Evolutionary conservation across 345 rosid species (phyloP).

Genomic region (Carallia brachiata): DNA sequence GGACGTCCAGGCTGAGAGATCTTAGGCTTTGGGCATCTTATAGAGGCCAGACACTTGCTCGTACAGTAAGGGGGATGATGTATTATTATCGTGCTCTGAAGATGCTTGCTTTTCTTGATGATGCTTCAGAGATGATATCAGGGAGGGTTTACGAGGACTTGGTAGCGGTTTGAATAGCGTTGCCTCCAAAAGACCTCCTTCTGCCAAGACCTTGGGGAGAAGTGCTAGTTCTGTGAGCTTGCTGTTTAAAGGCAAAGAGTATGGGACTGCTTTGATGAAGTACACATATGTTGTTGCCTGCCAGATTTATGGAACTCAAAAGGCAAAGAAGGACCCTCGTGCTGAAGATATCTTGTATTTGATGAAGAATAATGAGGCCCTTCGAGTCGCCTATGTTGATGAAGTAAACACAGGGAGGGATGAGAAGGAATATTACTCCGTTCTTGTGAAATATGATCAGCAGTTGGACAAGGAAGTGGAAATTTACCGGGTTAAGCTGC

Average conservation of each 20-base stretch:
- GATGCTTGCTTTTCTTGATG: constrained; percentile 93
- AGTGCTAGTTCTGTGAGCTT: constrained; percentile 52
- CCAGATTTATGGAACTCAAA: constrained; percentile 92
- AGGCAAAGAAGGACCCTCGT: constrained; percentile 79
- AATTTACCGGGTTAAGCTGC: constrained; percentile 85
- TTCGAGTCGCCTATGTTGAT: constrained; percentile 93
- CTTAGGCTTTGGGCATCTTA: constrained; percentile 97
- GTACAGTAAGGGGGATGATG: constrained; percentile 99
- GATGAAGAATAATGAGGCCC: constrained; percentile 88
- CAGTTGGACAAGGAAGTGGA: constrained; percentile 79
- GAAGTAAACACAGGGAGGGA: constrained; percentile 65
- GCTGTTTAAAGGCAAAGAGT: constrained; percentile 75
- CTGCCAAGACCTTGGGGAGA: constrained; percentile 64
- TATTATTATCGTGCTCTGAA: constrained; percentile 91
- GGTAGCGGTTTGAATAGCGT: constrained; percentile 44
- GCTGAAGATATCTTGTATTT: constrained; percentile 81
- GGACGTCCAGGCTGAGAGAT: constrained; percentile 74
- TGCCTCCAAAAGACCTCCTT: constrained; percentile 39
- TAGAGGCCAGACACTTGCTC: constrained; percentile 94
- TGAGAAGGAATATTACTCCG: constrained; percentile 76
- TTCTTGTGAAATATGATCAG: constrained; percentile 88
- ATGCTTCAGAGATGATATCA: constrained; percentile 90
- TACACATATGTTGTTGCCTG: constrained; percentile 93
- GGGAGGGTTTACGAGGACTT: constrained; percentile 71
- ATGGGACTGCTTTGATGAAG: constrained; percentile 92